Evolutionary conservation across 257 asterid genomes (phyloP).

Genomic region (Nicotiana attenuata): DNA sequence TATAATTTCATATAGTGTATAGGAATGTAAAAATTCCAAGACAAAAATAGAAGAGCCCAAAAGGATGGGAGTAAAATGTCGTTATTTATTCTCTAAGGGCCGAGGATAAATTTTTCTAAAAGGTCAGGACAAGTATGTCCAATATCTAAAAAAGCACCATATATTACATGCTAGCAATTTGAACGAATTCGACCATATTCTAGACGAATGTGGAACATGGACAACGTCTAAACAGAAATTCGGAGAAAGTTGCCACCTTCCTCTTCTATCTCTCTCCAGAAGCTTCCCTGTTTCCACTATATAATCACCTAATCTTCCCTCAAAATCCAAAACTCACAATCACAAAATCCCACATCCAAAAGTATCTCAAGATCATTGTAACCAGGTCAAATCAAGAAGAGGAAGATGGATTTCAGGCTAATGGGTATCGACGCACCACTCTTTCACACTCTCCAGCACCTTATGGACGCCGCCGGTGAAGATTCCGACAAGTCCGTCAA

Average conservation of each 20-base stretch:
- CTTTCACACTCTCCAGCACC: slow-evolving; percentile 45
- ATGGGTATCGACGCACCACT: slow-evolving; percentile 53
- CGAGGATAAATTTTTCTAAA: too few species aligned
- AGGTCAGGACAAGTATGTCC: too few species aligned
- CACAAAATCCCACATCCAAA: neutral
- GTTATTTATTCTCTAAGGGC: too few species aligned
- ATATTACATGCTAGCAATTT: neutral
- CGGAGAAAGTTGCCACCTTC: neutral
- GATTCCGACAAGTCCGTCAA: slow-evolving; percentile 20
- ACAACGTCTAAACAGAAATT: neutral
- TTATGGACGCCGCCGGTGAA: slow-evolving; percentile 37
- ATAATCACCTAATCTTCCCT: neutral
- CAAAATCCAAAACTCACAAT: neutral
- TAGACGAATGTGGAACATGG: neutral
- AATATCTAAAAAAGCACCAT: too few species aligned
- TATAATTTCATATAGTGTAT: too few species aligned
- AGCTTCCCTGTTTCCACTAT: slow-evolving; percentile 19
- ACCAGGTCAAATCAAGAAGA: neutral
- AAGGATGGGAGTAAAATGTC: too few species aligned
- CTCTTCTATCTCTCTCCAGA: slow-evolving; percentile 20
- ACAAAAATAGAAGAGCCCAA: too few species aligned
- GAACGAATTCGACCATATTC: neutral
- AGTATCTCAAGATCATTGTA: neutral
- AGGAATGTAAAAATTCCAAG: too few species aligned
- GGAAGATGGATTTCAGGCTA: slow-evolving; percentile 51